Base-by-base conservation (phyloP, 345 rosid genomes). In the Euclidium syriacum region DNA sequence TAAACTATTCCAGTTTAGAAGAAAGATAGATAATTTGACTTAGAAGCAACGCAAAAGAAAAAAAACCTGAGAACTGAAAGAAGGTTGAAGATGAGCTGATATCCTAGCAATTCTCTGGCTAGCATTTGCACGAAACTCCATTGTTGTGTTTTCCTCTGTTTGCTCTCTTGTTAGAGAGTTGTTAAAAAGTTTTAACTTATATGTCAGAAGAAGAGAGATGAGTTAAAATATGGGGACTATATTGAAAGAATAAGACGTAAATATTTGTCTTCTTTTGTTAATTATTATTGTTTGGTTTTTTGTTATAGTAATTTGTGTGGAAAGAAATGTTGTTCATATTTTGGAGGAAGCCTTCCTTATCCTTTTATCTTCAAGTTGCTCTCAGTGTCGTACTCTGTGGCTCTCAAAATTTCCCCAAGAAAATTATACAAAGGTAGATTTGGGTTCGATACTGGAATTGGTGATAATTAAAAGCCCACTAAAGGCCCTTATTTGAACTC, bases 81-180 rank as follows among this genome's bases (percentile, higher is more conserved):
- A 71, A 77, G 83, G 88, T 51, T 64, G 70, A 44, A 86, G 86
- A 65, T 86, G 95, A 70, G 90, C 82, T 50, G 88, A 66, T 12
- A 82, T 51, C 67, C 76, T 79, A 14, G 88, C 87, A 73, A 84
- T 80, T 14, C 95, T 77, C 52, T 74, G 76, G 58, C 48, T 78
- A 33, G 85, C 85, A 41, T 75, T 75, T 26, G 71, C 64, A 44
- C 58, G 59, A 26, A 75, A 74, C 76, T 83, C 87, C 85, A 83
- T 86, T 22, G 30, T 68, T 38, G 24, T 30, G 22, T 57, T 52
- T 16, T 42, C 52, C 41, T 30, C 54, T 59, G 52, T 52, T 52
- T 63, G 36, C 53, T 64, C 53, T 64, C n/a, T 19, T 15, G 35
- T 10, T 25, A 7, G n/a, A 32, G 38, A 58, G 26, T 47, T 49